Percentiles rank a stretch among this genome's conserved stretches.
These are phyloP conservation scores for Cruciata laevipes DNA, from an alignment of 257 asterid genomes.

Conservation along the genomic window DNA sequence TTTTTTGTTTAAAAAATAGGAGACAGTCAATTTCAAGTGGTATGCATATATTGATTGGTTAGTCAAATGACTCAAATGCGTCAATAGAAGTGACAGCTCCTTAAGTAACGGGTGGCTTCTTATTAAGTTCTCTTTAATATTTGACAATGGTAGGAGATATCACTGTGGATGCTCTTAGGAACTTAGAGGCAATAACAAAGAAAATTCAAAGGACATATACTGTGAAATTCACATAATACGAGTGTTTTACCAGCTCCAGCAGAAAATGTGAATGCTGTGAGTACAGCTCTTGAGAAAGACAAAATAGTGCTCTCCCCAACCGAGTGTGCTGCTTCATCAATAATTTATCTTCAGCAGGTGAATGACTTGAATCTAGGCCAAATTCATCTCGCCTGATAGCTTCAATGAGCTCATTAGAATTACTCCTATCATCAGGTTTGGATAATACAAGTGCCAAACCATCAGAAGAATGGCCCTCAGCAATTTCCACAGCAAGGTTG, in stretches of 20 bases:
- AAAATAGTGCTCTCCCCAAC: conserved; percentile 93
- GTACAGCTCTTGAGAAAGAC: conserved; percentile 92
- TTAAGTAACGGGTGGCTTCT: no score
- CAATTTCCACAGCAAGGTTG: conserved; percentile 20
- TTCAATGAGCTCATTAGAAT: conserved; percentile 51
- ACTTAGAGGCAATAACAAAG: not conserved
- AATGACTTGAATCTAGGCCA: conserved; percentile 59
- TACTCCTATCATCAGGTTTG: conserved; percentile 23
- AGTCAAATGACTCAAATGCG: no score
- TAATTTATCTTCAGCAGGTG: conserved; percentile 57
- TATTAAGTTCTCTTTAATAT: no score
- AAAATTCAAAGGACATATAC: not conserved
- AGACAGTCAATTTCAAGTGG: no score
- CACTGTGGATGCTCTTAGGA: no score
- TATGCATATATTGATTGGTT: not conserved
- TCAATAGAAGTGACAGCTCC: no score
- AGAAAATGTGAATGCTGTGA: conserved; percentile 98
- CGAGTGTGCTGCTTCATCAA: conserved; percentile 96
- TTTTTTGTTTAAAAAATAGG: no score
- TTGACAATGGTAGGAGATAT: no score
- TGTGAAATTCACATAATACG: conserved; percentile 6
- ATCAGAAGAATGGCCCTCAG: conserved; percentile 23
- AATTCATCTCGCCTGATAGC: conserved; percentile 80
- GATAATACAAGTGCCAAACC: conserved; percentile 10
- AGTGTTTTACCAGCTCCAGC: conserved; percentile 72